A percentile compares a stretch with the other conserved stretches of the same genome.
These are phyloP conservation scores for Lichtheimia corymbifera DNA, from an alignment of 371 early-diverging fungal species.

Conservation along the genomic window DNA sequence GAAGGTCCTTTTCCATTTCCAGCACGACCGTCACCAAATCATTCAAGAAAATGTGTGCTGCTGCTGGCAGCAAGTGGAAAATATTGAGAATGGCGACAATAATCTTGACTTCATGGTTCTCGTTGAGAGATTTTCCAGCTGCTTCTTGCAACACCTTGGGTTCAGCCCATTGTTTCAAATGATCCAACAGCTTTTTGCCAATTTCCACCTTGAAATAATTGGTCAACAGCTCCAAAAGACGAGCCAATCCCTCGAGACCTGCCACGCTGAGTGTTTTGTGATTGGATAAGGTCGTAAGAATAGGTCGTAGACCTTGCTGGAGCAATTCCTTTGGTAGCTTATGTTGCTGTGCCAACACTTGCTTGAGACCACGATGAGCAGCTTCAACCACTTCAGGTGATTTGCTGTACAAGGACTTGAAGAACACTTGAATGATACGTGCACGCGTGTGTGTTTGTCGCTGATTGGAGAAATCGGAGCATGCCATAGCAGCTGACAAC, in stretches of 20 bases:
- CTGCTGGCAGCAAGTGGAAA: conserved; percentile 89
- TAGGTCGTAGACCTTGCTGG: conserved; percentile 95
- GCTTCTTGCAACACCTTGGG: conserved; percentile 80
- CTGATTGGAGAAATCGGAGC: conserved; percentile 75
- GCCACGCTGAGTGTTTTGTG: conserved; percentile 90
- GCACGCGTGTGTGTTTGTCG: conserved; percentile 77
- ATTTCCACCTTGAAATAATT: conserved; percentile 99
- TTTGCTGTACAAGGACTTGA: conserved; percentile 94
- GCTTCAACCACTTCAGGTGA: conserved; percentile 93
- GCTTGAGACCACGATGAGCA: conserved; percentile 90
- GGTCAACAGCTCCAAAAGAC: conserved; percentile 89
- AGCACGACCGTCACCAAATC: conserved; percentile 85
- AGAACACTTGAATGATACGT: conserved; percentile 95
- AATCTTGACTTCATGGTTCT: conserved; percentile 89
- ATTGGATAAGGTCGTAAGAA: conserved; percentile 92
- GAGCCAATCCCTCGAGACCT: conserved; percentile 91
- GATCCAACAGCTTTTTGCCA: conserved; percentile 96
- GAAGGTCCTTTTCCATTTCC: conserved; percentile 80
- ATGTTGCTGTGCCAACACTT: conserved; percentile 83
- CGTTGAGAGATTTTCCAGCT: conserved; percentile 79
- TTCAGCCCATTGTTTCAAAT: conserved; percentile 91
- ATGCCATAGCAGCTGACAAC: conserved; percentile 91
- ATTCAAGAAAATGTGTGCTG: conserved; percentile 91
- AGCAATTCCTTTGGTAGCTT: conserved; percentile 95
- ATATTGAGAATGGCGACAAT: conserved; percentile 93